Evolutionary conservation across 1,284 basidiomycete genomes (phyloP).

Genomic region (Cryptococcus maquisensis): DNA sequence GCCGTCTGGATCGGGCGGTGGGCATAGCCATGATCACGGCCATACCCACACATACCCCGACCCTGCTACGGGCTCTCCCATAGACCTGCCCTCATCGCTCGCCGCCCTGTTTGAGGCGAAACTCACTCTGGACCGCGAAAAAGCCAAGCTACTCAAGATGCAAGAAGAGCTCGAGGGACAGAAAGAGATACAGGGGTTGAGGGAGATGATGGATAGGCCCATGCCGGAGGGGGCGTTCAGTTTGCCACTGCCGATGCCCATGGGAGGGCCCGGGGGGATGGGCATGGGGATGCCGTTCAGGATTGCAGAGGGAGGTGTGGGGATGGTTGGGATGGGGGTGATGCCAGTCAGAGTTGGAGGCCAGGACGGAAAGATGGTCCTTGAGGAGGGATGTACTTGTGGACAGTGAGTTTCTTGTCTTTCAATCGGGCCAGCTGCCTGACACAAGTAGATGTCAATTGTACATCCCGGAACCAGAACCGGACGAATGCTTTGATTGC

Average conservation of each 20-base stretch:
- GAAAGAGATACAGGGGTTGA: conserved; percentile 18
- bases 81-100: conserved; percentile 42
- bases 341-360: conserved; percentile 21
- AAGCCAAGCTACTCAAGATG: conserved; percentile 46
- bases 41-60: background rate
- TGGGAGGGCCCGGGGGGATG: no score
- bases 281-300: background rate
- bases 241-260: background rate
- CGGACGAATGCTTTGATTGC: conserved; percentile 34
- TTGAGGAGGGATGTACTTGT: conserved; percentile 39
- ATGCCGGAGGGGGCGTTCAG: conserved; percentile 19
- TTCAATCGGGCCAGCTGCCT: background rate
- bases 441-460: conserved; percentile 21
- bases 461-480: conserved; percentile 23
- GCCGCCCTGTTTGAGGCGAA: conserved; percentile 48
- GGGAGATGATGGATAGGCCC: conserved; percentile 1
- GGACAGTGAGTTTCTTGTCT: conserved; percentile 22
- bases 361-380: conserved; percentile 1
- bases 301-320: conserved; percentile 12
- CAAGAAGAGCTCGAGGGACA: conserved; percentile 48
- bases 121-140: conserved; percentile 46
- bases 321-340: conserved; percentile 40
- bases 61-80: conserved; percentile 12
- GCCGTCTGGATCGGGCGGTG: background rate
- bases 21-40: background rate